A percentile compares a stretch with the other conserved stretches of the same genome.
These are phyloP conservation scores for Cercophora scortea DNA, from an alignment of 495 filamentous ascomycete species.

Conservation along the genomic window DNA sequence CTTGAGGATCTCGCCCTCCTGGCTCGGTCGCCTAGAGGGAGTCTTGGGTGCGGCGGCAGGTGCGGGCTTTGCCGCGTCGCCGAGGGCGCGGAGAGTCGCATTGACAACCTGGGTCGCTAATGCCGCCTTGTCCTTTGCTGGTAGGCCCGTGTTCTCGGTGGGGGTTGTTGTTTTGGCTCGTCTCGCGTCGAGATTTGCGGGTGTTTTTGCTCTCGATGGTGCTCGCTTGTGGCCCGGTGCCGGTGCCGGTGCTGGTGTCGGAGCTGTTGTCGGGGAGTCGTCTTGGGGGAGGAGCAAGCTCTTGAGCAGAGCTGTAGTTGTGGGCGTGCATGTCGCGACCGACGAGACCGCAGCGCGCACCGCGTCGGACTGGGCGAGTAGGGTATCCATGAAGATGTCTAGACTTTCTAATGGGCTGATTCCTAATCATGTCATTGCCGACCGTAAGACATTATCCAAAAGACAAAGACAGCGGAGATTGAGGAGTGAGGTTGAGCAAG, in stretches of 20 bases:
- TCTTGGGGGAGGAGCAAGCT: slow-evolving; percentile 37
- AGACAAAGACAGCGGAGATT: slow-evolving; percentile 1
- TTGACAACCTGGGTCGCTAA: slow-evolving; percentile 82
- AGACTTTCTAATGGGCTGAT: slow-evolving; percentile 16
- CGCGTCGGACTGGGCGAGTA: slow-evolving; percentile 34
- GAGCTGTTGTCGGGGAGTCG: slow-evolving; percentile 15
- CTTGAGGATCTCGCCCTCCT: slow-evolving; percentile 27
- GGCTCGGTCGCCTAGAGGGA: slow-evolving; percentile 14
- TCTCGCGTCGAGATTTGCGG: slow-evolving; percentile 7
- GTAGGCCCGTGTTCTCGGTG: slow-evolving; percentile 29
- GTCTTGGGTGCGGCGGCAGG: slow-evolving; percentile 14
- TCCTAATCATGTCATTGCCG: slow-evolving; percentile 17
- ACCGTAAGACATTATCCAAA: slow-evolving; percentile 18
- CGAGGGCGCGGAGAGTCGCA: slow-evolving; percentile 61
- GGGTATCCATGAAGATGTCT: slow-evolving; percentile 37
- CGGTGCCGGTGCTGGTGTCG: neutral
- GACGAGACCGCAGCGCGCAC: slow-evolving; percentile 44
- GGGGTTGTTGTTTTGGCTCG: slow-evolving; percentile 12
- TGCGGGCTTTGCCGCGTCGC: slow-evolving; percentile 57
- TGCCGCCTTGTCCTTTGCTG: slow-evolving; percentile 53
- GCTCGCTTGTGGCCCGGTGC: slow-evolving; percentile 19
- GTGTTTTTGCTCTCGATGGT: slow-evolving; percentile 17
- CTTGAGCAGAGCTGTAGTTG: slow-evolving; percentile 40
- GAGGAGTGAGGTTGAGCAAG: too few relatives aligned
- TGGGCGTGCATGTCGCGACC: slow-evolving; percentile 44